Percentiles rank a stretch among this genome's conserved stretches.
phyloP scores from a whole-genome alignment of 2,329 filamentous ascomycete genomes.

The Curvularia sp. region DNA sequence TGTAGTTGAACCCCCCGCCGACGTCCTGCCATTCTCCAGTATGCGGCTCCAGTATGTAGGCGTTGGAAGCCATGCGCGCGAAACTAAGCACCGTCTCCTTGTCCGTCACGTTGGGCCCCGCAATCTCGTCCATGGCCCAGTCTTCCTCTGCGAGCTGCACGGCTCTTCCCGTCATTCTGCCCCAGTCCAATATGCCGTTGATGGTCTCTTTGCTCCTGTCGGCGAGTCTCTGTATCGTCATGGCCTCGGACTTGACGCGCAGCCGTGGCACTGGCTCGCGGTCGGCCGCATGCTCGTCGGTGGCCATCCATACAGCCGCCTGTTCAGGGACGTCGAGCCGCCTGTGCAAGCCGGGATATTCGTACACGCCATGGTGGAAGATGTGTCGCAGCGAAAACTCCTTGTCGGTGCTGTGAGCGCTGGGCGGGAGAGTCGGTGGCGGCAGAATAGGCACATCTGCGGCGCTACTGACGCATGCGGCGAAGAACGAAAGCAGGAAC shows the following conservation, averaged over 20 bases:
- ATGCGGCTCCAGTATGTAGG: conserved; percentile 78
- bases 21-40: conserved; percentile 78
- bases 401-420: conserved; percentile 30
- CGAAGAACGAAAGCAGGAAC: conserved; percentile 71
- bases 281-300: conserved; percentile 59
- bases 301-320: conserved; percentile 68
- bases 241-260: conserved; percentile 66
- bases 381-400: conserved; percentile 75
- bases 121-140: conserved; percentile 82
- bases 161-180: conserved; percentile 72
- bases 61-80: conserved; percentile 87
- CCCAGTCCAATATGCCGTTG: conserved; percentile 77
- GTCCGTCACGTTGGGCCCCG: conserved; percentile 82
- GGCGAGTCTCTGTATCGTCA: conserved; percentile 79
- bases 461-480: conserved; percentile 56
- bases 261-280: conserved; percentile 56
- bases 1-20: conserved; percentile 80
- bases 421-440: conserved; percentile 34
- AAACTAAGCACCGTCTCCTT: conserved; percentile 83
- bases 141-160: conserved; percentile 73
- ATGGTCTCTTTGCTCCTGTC: conserved; percentile 80
- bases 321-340: conserved; percentile 73
- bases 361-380: conserved; percentile 86
- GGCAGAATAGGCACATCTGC: conserved; percentile 41
- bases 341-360: conserved; percentile 78